phyloP scores from a whole-genome alignment of 345 rosid genomes.

The Abelmoschus esculentus region DNA sequence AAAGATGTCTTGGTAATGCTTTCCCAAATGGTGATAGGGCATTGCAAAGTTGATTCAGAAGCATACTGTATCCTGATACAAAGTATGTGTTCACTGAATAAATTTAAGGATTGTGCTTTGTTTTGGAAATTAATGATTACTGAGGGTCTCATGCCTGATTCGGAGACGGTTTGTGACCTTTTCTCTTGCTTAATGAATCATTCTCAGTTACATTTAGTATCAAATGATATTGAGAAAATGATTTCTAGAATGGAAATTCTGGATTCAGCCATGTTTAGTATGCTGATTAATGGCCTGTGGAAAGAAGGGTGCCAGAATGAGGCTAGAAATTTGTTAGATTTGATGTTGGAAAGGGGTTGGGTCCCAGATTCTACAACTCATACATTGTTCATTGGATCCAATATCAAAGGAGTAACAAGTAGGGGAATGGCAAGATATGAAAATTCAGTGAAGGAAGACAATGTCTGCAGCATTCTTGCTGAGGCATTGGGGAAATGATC shows the following conservation, averaged over 20 bases:
- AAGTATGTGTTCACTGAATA: conserved; percentile 23
- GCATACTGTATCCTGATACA: conserved; percentile 35
- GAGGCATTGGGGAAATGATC: conserved; percentile 29
- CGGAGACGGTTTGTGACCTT: conserved; percentile 19
- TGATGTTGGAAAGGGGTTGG: conserved; percentile 53
- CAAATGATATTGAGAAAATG: conserved; percentile 20
- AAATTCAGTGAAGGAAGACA: conserved; percentile 21
- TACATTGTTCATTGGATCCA: too few relatives aligned
- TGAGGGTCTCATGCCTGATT: conserved; percentile 33
- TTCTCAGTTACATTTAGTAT: conserved; percentile 23
- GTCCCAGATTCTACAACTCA: conserved; percentile 41
- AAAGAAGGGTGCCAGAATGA: conserved; percentile 34
- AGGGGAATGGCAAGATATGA: conserved; percentile 3
- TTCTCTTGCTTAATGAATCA: conserved; percentile 21
- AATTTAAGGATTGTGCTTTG: conserved; percentile 24
- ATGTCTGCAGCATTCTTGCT: conserved; percentile 31
- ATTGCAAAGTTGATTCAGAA: conserved; percentile 29
- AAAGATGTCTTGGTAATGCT: conserved; percentile 21
- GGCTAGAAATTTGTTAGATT: conserved; percentile 31
- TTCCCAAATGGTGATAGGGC: conserved; percentile 36
- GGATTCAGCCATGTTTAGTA: conserved; percentile 26
- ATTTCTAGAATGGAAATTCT: conserved; percentile 17
- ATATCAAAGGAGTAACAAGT: too few relatives aligned
- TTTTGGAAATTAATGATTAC: conserved; percentile 35
- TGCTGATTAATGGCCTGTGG: conserved; percentile 37